These are phyloP conservation scores for Myxozyma melibiosi DNA, from an alignment of 805 yeast genomes.

Conservation along the genomic window DNA sequence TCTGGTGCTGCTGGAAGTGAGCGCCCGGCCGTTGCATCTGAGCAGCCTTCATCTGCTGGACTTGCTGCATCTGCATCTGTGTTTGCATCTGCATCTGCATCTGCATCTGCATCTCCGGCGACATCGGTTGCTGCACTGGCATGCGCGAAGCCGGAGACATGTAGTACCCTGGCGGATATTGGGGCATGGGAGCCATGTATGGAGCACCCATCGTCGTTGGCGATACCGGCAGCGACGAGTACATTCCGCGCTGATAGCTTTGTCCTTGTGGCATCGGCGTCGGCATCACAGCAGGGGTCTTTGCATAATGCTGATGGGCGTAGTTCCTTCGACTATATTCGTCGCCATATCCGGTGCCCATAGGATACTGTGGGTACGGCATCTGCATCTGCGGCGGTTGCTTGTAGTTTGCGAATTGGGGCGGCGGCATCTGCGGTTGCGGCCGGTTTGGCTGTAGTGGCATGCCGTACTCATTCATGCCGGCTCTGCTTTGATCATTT, in stretches of 20 bases:
- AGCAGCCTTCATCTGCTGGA: neutral
- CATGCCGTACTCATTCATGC: neutral
- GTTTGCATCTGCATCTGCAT: constrained; percentile 6
- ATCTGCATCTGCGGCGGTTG: neutral
- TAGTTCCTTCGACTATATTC: neutral
- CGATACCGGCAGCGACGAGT: neutral
- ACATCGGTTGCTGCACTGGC: neutral
- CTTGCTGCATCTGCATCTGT: neutral
- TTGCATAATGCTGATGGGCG: constrained; percentile 6
- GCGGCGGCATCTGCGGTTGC: neutral
- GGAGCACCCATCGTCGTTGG: neutral
- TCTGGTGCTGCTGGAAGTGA: neutral
- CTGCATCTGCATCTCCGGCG: constrained; percentile 1
- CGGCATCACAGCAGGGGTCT: neutral
- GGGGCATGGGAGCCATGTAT: neutral
- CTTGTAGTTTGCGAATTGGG: too few relatives aligned
- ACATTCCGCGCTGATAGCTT: neutral
- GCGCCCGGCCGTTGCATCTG: neutral
- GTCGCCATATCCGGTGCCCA: neutral
- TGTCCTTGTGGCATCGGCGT: neutral
- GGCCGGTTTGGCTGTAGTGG: neutral
- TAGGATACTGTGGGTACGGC: neutral
- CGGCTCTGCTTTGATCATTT: too few relatives aligned
- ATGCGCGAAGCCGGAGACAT: neutral
- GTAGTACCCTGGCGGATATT: neutral